These are phyloP conservation scores for Podosphaera fusca DNA, from an alignment of 2,329 filamentous ascomycete species.

Conservation along the genomic window DNA sequence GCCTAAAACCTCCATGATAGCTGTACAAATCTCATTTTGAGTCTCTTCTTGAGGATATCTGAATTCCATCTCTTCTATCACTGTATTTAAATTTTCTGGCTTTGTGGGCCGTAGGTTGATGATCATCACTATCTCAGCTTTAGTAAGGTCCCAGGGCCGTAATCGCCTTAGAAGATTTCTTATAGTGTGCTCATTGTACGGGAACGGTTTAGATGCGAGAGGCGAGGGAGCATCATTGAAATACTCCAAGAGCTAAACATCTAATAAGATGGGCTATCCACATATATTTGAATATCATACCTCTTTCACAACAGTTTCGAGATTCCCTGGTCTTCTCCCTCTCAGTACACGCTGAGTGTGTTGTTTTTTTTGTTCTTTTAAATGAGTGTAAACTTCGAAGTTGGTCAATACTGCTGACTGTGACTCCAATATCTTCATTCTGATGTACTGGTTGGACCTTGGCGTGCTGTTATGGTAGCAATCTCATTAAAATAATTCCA, in stretches of 20 bases:
- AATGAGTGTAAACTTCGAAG: conserved; percentile 46
- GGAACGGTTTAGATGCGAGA: conserved; percentile 19
- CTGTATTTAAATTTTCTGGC: conserved; percentile 32
- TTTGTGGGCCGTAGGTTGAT: conserved; percentile 39
- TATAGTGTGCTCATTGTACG: conserved; percentile 29
- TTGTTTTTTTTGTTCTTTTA: conserved; percentile 27
- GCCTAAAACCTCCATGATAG: conserved; percentile 35
- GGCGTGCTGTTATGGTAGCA: too few species aligned
- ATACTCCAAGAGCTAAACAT: conserved; percentile 34
- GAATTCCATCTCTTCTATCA: conserved; percentile 40
- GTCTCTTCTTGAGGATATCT: conserved; percentile 32
- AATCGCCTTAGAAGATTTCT: conserved; percentile 29
- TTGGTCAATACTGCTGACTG: conserved; percentile 49
- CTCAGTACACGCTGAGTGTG: conserved; percentile 6
- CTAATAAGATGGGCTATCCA: not conserved
- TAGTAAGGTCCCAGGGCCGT: conserved; percentile 34
- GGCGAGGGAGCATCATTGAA: conserved; percentile 31
- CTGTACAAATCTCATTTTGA: conserved; percentile 31
- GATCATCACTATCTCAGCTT: conserved; percentile 46
- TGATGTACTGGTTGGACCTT: not conserved
- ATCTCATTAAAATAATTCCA: too few species aligned
- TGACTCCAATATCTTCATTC: conserved; percentile 45
- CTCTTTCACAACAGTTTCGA: conserved; percentile 40
- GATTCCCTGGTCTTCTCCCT: conserved; percentile 27
- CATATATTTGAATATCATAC: conserved; percentile 20